Conservation (phyloP, 257 asterid genomes). For the Nicotiana paniculata region DNA sequence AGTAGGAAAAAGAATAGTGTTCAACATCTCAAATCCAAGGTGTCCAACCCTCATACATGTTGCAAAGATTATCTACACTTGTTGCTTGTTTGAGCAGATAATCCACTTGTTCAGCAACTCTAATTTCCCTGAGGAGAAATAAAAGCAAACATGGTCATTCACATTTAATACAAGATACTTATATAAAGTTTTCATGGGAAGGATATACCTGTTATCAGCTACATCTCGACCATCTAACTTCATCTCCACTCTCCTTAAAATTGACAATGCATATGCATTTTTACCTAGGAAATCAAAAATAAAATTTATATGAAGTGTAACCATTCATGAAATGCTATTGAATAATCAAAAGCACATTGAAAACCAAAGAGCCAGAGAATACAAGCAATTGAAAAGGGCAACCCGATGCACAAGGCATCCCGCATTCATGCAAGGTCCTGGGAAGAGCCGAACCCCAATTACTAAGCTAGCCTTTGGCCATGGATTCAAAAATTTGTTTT, state of each 20-base stretch:
- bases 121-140: slow-evolving; percentile 50
- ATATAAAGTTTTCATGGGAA: slow-evolving; percentile 9
- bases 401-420: too few species aligned
- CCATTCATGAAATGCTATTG: not conserved
- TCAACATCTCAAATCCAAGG: slow-evolving; percentile 80
- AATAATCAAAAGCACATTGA: not conserved
- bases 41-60: slow-evolving; percentile 99
- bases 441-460: not conserved
- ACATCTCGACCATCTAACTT: slow-evolving; percentile 91
- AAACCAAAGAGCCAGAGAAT: not conserved
- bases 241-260: slow-evolving; percentile 84
- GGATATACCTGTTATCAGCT: slow-evolving; percentile 63
- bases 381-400: not conserved
- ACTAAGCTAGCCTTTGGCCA: not conserved
- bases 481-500: too few species aligned
- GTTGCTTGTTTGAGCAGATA: slow-evolving; percentile 90
- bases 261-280: slow-evolving; percentile 81
- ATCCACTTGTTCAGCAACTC: slow-evolving; percentile 84
- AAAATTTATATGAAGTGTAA: not conserved
- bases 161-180: slow-evolving; percentile 7
- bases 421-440: too few species aligned
- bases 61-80: slow-evolving; percentile 84
- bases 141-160: not conserved
- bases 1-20: slow-evolving; percentile 11
- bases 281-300: slow-evolving; percentile 46